Conservation (phyloP, 164 flowering plant genomes). For the Malania oleifera region DNA sequence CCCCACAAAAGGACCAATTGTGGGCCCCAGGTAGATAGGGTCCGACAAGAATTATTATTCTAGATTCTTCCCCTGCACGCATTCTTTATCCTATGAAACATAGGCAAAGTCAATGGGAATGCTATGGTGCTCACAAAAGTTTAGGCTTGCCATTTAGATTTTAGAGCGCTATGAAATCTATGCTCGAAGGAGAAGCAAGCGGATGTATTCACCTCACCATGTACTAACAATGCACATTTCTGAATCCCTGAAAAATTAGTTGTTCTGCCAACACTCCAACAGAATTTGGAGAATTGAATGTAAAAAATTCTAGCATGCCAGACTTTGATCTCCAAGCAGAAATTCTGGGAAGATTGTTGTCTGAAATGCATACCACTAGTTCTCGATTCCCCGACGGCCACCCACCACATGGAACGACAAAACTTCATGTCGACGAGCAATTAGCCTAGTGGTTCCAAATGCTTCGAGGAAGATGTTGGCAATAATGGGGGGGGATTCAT, state of each 20-base stretch:
- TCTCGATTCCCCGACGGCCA: constrained; percentile 57
- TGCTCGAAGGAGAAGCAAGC: constrained; percentile 90
- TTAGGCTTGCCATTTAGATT: constrained; percentile 44
- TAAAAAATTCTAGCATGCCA: constrained; percentile 5
- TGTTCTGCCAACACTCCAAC: constrained; percentile 19
- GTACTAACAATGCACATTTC: constrained; percentile 51
- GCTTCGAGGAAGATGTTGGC: constrained; percentile 49
- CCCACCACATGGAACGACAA: constrained; percentile 65
- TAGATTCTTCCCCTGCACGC: constrained; percentile 12
- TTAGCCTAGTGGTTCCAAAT: constrained; percentile 70
- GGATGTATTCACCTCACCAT: constrained; percentile 43
- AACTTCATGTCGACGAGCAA: constrained; percentile 57
- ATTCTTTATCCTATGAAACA: constrained; percentile 24
- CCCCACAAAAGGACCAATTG: too few species aligned
- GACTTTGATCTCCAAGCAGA: constrained; percentile 34
- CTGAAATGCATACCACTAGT: constrained; percentile 61
- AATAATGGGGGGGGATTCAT: constrained; percentile 52
- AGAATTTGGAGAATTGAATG: constrained; percentile 15
- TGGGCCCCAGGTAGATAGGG: too few species aligned
- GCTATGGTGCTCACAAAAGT: constrained; percentile 49
- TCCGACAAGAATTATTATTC: too few species aligned
- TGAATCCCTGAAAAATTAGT: constrained; percentile 47
- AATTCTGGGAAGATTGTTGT: constrained; percentile 56
- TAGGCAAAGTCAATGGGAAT: constrained; percentile 44
- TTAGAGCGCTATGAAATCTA: constrained; percentile 56